Evolutionary conservation across 2,329 filamentous ascomycete genomes (phyloP), one percentile per base, ranked within the genome.

Genomic region (Alternaria sp.): DNA sequence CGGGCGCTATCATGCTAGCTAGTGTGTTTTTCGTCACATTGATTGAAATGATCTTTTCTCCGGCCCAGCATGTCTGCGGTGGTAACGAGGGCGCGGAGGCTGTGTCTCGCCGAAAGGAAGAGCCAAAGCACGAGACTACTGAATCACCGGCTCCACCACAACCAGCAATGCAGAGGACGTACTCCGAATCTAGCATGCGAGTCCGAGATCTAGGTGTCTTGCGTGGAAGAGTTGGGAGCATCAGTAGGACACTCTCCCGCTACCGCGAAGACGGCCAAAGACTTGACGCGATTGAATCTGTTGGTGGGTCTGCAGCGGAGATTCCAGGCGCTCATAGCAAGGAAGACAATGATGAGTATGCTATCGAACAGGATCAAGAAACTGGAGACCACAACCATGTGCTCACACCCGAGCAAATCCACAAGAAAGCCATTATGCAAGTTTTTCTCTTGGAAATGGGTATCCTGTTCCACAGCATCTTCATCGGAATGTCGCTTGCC

Each of bases 1-100:
- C 87, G 0, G 87, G 87, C 56, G 86, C 87, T 28, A 88, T 89
- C 70, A 88, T 88, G 84, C 85, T 89, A 82, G 81, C 63, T 0
- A 84, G 86, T 20, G 82, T 89, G 70, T 88, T 89, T 69, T 77
- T 81, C 18, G 80, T 90, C 7, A 89, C 89, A 66, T 76, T 83
- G n/a, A 80, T 88, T 41, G 86, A 88, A 73, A 84, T 88, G 81
- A 84, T 81, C 63, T 82, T 88, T 66, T 86, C 87, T 68, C 78
- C 82, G 38, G 85, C 84, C 1, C 84, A 84, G 0, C 85, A 87
- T 68, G 83, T 83, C 3, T 86, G 87, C 61, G 85, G 86, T 22
- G 85, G 82, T 79, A 34, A 84, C 77, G 4, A 84, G 81, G 59
- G 65, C 5, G 59, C 72, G 0, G 42, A 56, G 22, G 67, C 67